Conservation (phyloP, 176 grass and related monocot genomes). For the Cenchrus americanus region DNA sequence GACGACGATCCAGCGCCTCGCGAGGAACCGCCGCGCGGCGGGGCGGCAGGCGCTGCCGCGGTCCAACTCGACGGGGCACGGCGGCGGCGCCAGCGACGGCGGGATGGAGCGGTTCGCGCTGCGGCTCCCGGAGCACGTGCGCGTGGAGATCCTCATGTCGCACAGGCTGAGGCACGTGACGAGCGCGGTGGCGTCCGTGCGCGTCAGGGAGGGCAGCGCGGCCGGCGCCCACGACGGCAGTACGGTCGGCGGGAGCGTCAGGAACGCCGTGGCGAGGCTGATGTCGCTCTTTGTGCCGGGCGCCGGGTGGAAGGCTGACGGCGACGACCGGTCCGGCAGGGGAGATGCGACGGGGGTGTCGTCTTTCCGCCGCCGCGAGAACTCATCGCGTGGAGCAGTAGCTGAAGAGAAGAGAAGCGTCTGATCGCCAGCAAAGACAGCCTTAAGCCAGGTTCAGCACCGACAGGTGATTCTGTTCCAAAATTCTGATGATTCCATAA, state of each 20-base stretch:
- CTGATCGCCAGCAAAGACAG: neutral
- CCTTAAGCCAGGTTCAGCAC: neutral
- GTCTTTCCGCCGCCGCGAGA: conserved; percentile 24
- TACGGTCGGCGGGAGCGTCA: conserved; percentile 2
- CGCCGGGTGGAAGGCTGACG: conserved; percentile 33
- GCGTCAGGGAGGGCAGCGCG: conserved; percentile 51
- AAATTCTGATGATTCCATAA: neutral
- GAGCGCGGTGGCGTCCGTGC: conserved; percentile 46
- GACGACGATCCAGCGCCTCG: conserved; percentile 23
- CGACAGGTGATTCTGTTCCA: too few relatives aligned
- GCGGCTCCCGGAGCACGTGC: conserved; percentile 61
- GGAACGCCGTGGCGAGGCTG: conserved; percentile 40
- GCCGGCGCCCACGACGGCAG: neutral
- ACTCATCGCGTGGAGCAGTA: conserved; percentile 13
- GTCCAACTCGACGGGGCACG: conserved; percentile 50
- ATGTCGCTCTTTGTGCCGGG: conserved; percentile 43
- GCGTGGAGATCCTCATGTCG: conserved; percentile 50
- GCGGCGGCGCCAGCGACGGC: neutral
- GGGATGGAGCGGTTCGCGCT: conserved; percentile 49
- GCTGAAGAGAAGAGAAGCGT: conserved; percentile 45
- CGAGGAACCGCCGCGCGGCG: conserved; percentile 30
- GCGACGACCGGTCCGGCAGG: conserved; percentile 27
- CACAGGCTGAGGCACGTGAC: conserved; percentile 56
- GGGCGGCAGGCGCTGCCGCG: conserved; percentile 34
- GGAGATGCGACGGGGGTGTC: neutral